These are phyloP conservation scores for Pyrus hybrid DNA, from an alignment of 331 rosid genomes.

Conservation along the genomic window DNA sequence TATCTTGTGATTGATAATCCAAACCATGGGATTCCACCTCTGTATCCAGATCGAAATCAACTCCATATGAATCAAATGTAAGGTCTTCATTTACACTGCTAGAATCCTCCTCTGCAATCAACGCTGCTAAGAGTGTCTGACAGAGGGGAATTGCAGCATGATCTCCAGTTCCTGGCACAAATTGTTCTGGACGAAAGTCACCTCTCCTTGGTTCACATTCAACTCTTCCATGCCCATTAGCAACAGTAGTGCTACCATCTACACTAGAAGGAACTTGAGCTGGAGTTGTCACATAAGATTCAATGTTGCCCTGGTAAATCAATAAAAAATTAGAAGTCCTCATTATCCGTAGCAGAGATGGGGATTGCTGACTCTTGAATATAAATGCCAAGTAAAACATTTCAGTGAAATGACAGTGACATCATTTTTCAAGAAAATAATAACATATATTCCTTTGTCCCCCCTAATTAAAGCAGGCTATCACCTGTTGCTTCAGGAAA, in stretches of 20 bases:
- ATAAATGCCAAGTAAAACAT: not conserved
- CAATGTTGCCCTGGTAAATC: slow-evolving; percentile 49
- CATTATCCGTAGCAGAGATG: not conserved
- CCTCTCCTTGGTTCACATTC: slow-evolving; percentile 33
- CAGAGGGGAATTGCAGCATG: slow-evolving; percentile 51
- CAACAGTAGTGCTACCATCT: slow-evolving; percentile 33
- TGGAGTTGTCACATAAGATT: slow-evolving; percentile 26
- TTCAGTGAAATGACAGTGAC: not conserved
- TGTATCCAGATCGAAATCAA: slow-evolving; percentile 52
- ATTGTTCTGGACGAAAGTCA: slow-evolving; percentile 36
- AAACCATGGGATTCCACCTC: slow-evolving; percentile 45
- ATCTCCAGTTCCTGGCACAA: slow-evolving; percentile 38
- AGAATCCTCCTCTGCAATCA: slow-evolving; percentile 76
- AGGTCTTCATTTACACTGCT: slow-evolving; percentile 45
- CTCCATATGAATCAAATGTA: slow-evolving; percentile 38
- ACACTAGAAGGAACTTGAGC: slow-evolving; percentile 35
- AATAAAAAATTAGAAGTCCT: slow-evolving; percentile 5
- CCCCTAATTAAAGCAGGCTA: slow-evolving; percentile 1
- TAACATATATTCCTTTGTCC: not conserved
- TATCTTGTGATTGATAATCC: slow-evolving; percentile 32
- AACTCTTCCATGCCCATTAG: slow-evolving; percentile 34
- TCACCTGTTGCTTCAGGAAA: slow-evolving; percentile 69
- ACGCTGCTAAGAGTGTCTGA: slow-evolving; percentile 76
- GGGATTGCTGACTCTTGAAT: not conserved
- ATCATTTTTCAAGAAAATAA: slow-evolving; percentile 2